Base-by-base conservation (phyloP, 441 rosid species). In the Viola pubescens region DNA sequence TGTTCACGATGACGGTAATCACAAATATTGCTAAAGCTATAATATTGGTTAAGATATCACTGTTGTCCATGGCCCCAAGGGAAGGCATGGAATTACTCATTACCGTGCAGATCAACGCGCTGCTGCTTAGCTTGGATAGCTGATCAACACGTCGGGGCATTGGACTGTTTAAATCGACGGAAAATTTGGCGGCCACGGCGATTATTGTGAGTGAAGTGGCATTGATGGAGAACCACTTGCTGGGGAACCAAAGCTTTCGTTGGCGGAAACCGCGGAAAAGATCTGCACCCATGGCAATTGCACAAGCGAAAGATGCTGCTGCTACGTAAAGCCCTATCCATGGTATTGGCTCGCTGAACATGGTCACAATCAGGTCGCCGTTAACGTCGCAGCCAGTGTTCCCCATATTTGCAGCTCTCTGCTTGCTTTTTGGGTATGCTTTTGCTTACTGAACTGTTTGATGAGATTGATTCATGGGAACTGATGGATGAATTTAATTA, bases 21-120 rank as follows among this genome's bases (percentile, higher is more conserved):
- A 91, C 88, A 7, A 91, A 80, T 48, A 88, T 86, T 3, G 69
- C 95, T 4, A 86, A 48, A 51, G 98, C 96, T 3, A 83, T 43
- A 48, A 91, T 54, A 61, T 88, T 88, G 65, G 71, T 69, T 10
- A 53, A 42, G n/a, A 88, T 54, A 56, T 91, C 98, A 51, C 58
- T 60, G 45, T 71, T 79, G 59, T 79, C 81, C 98, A 86, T 88
- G 37, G 74, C 49, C 61, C 94, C 98, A 7, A 91, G 67, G 61
- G 96, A 91, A 56, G 96, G 96, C 95, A 86, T 87, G 50, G 83
- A 83, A 50, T 88, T 86, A 60, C 88, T 91, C 81, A 91, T 85
- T 9, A 77, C 77, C 0, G 86, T 81, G 69, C 95, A 88, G 63
- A 88, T 70, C 59, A 91, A 73, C 64, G 72, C 83, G 26, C 80